Evolutionary conservation across 306 rosid genomes (phyloP), one percentile per base, ranked within the genome.

Genomic region (Dicorynia guianensis): DNA sequence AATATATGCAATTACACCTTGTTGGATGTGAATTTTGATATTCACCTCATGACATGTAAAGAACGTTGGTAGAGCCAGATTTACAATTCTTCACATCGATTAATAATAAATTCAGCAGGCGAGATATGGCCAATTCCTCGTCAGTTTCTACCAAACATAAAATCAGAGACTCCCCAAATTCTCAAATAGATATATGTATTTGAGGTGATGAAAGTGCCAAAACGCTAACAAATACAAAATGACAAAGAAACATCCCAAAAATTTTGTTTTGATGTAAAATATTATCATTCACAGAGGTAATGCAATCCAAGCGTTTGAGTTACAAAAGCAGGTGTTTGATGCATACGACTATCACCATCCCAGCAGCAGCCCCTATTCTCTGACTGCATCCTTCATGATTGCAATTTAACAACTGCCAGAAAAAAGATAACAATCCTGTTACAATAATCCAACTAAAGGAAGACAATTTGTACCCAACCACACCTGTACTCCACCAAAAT

Each of bases 351-450:
- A 53, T 63, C 67, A 63, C 73, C 43, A 13, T 39, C 68, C 66
- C 46, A 44, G 67, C 74, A 71, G 78, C 78, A 62, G 35, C 33
- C 59, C 44, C 67, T n/a, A 47, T 78, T 64, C 18, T 63, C 78
- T 71, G 40, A 34, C 73, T 65, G 57, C 56, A 38, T 47, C 61
- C 66, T 30, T 44, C 71, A 54, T 47, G 8, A 54, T 15, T 56
- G 63, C 65, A 42, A 34, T n/a, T 4, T 1, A 50, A 4, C 1
- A 19, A 33, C 5, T 34, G 60, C 33, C 18, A 14, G 0, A 8
- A 68, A 35, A 36, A 52, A 18, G 13, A 46, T 12, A 2, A 47
- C 33, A 52, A 65, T 13, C 6, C 7, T 10, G 8, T 3, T 1
- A 34, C 13, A 60, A 12, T 12, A 40, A 40, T 40, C 8, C 10